Evolutionary conservation across 495 filamentous ascomycete genomes (phyloP).

Genomic region (Talaromyces liani): DNA sequence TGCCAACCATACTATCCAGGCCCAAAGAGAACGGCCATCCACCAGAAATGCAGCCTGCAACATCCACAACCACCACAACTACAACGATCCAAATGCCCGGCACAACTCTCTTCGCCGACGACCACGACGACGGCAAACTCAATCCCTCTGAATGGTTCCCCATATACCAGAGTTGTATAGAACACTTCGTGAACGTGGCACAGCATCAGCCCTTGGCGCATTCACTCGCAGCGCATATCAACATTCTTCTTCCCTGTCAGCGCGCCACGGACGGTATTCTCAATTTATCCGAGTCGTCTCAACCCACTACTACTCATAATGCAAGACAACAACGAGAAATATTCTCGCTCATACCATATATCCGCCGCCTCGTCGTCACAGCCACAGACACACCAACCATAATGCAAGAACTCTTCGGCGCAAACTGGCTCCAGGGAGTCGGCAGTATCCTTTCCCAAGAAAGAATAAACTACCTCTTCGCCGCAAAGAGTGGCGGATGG

Average conservation of each 20-base stretch:
- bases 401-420: slow-evolving; percentile 84
- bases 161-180: slow-evolving; percentile 75
- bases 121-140: slow-evolving; percentile 24
- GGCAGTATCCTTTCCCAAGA: slow-evolving; percentile 78
- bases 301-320: slow-evolving; percentile 16
- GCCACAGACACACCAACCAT: slow-evolving; percentile 72
- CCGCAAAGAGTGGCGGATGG: slow-evolving; percentile 92
- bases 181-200: slow-evolving; percentile 79
- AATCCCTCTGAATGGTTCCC: slow-evolving; percentile 89
- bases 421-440: slow-evolving; percentile 71
- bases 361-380: slow-evolving; percentile 84
- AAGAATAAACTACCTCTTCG: slow-evolving; percentile 86
- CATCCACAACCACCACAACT: slow-evolving; percentile 11
- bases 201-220: slow-evolving; percentile 76
- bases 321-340: slow-evolving; percentile 24
- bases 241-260: slow-evolving; percentile 55
- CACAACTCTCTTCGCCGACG: slow-evolving; percentile 17
- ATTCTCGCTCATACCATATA: slow-evolving; percentile 73
- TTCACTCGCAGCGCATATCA: slow-evolving; percentile 83
- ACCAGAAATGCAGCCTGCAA: slow-evolving; percentile 4
- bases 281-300: slow-evolving; percentile 14
- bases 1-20: neutral
- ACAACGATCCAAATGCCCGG: slow-evolving; percentile 8
- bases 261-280: slow-evolving; percentile 6
- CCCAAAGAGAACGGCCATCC: neutral